These are phyloP conservation scores for Phycomyces nitens DNA, from an alignment of 192 early-diverging fungal species.

Conservation along the genomic window DNA sequence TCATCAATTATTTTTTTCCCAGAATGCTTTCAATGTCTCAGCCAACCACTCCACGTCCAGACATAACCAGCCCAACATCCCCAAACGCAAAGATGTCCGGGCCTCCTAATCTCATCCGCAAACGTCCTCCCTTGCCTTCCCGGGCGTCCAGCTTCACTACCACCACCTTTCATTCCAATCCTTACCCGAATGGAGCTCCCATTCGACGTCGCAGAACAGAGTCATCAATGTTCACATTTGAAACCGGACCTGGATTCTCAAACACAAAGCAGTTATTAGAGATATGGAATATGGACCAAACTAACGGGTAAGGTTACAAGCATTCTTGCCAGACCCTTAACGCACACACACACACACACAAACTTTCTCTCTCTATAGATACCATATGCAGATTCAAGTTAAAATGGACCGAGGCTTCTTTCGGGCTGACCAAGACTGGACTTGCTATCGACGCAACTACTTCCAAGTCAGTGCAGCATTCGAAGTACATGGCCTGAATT, in stretches of 20 bases:
- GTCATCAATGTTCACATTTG: constrained; percentile 40
- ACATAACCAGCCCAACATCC: constrained; percentile 15
- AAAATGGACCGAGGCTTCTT: constrained; percentile 88
- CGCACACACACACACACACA: not conserved
- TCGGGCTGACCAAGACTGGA: constrained; percentile 76
- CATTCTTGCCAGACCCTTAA: no score
- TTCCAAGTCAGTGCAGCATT: constrained; percentile 79
- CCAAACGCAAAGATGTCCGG: not conserved
- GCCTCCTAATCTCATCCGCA: constrained; percentile 14
- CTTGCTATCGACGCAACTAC: constrained; percentile 94
- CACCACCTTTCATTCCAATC: constrained; percentile 21
- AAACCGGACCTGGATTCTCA: constrained; percentile 68
- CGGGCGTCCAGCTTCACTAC: constrained; percentile 22
- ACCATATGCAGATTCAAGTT: constrained; percentile 58
- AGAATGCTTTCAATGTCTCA: constrained; percentile 27
- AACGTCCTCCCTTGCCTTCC: constrained; percentile 13
- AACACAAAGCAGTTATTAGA: constrained; percentile 60
- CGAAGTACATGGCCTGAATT: constrained; percentile 25
- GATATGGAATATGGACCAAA: constrained; percentile 62
- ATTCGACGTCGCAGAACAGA: constrained; percentile 42
- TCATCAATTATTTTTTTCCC: not conserved
- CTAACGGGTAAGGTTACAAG: constrained; percentile 43
- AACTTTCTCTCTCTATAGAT: constrained; percentile 34
- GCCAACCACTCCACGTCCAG: constrained; percentile 31
- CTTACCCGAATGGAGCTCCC: constrained; percentile 16